Evolutionary conservation across 163 green algal species (phyloP).

Genomic region (Scenedesmus sp.): DNA sequence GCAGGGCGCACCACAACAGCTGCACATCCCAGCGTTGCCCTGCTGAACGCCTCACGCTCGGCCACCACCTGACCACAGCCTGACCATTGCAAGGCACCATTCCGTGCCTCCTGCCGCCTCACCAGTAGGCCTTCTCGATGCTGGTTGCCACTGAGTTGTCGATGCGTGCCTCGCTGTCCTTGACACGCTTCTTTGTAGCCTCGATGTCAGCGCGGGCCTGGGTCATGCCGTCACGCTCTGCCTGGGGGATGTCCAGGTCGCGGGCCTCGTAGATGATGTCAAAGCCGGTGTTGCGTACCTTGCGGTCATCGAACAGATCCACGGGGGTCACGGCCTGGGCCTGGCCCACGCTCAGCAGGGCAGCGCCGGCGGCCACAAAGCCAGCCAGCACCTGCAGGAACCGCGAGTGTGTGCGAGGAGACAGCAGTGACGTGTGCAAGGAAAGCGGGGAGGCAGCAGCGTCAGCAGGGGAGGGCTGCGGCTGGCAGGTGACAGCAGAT

Average conservation of each 20-base stretch:
- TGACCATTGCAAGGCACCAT: no score
- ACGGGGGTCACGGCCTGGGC: constrained; percentile 68
- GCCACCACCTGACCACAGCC: background rate
- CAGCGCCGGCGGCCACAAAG: constrained; percentile 78
- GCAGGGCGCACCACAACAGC: background rate
- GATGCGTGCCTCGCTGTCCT: constrained; percentile 81
- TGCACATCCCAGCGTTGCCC: background rate
- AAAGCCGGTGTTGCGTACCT: constrained; percentile 78
- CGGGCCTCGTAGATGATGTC: constrained; percentile 94
- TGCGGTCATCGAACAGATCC: constrained; percentile 86
- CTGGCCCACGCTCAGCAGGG: constrained; percentile 62
- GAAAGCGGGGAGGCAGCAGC: background rate
- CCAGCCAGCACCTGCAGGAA: constrained; percentile 78
- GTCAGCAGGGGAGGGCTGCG: background rate
- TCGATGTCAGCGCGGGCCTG: constrained; percentile 73
- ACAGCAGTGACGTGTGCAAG: background rate
- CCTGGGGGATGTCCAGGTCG: constrained; percentile 84
- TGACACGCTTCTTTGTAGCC: constrained; percentile 79
- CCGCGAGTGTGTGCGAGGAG: background rate
- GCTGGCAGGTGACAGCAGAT: no score
- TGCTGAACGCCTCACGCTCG: background rate
- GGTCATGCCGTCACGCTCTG: constrained; percentile 80
- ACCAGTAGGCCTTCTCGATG: constrained; percentile 95
- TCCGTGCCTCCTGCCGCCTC: background rate
- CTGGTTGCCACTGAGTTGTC: constrained; percentile 71